Percentiles rank a stretch among this genome's conserved stretches.
phyloP scores from a whole-genome alignment of 1,284 basidiomycete genomes.

The Trametes pubescens region DNA sequence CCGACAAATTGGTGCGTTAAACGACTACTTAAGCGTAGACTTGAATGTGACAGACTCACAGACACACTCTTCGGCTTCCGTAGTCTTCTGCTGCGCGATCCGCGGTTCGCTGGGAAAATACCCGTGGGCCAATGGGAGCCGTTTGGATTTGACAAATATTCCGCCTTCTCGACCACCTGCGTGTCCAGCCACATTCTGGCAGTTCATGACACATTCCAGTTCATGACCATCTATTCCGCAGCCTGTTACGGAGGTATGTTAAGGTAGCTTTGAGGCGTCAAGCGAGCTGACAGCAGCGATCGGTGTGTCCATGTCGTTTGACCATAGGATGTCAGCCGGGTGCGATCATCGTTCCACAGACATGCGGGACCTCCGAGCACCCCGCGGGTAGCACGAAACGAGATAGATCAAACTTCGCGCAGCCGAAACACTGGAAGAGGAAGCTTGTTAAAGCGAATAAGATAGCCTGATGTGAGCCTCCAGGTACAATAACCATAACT shows the following conservation, averaged over 20 bases:
- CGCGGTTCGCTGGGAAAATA: background rate
- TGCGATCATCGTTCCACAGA: background rate
- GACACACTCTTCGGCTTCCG: too few relatives aligned
- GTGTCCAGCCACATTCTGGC: background rate
- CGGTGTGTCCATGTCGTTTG: background rate
- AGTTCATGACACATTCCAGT: too few relatives aligned
- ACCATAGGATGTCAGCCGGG: background rate
- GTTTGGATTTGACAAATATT: background rate
- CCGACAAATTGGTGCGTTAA: background rate
- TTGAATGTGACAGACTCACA: background rate
- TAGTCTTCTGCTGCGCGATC: background rate
- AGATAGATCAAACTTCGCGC: constrained; percentile 1
- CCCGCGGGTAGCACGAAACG: constrained; percentile 1
- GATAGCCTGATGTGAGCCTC: background rate
- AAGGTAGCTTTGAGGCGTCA: too few relatives aligned
- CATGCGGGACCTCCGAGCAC: background rate
- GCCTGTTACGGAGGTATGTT: too few relatives aligned
- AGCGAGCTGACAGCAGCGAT: background rate
- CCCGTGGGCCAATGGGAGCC: background rate
- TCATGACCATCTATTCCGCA: too few relatives aligned
- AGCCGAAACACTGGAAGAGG: background rate
- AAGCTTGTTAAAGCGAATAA: constrained; percentile 7
- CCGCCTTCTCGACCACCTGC: background rate
- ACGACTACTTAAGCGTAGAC: background rate
- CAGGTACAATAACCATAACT: background rate